Conservation (phyloP, 306 rosid species). For the Castanospermum australe region DNA sequence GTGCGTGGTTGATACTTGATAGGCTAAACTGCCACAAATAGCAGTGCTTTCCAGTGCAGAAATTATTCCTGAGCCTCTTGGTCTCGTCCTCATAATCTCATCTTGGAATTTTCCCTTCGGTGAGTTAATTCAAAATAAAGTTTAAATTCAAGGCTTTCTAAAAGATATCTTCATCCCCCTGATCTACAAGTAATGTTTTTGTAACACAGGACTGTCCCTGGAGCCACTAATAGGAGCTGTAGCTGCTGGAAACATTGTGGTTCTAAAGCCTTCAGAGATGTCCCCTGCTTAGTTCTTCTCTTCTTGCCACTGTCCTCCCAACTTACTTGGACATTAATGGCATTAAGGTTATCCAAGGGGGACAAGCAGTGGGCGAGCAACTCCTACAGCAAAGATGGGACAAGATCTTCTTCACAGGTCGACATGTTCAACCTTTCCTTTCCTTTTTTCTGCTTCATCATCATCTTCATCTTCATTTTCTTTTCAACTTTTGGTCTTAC, state of each 20-base stretch:
- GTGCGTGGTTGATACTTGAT: slow-evolving; percentile 24
- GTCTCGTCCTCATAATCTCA: slow-evolving; percentile 64
- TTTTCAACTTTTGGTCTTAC: not conserved
- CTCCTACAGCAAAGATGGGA: slow-evolving; percentile 64
- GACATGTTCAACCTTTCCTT: not conserved
- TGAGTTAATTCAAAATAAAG: slow-evolving; percentile 28
- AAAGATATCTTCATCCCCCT: not conserved
- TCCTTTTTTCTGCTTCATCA: not conserved
- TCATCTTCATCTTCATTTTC: not conserved
- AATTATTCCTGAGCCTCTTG: slow-evolving; percentile 74
- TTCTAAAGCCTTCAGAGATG: slow-evolving; percentile 71
- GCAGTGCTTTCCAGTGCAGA: slow-evolving; percentile 68
- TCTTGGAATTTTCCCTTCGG: slow-evolving; percentile 87
- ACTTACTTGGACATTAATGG: slow-evolving; percentile 55
- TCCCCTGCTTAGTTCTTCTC: slow-evolving; percentile 55
- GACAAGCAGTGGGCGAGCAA: slow-evolving; percentile 46
- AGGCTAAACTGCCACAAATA: slow-evolving; percentile 67
- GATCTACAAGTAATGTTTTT: not conserved
- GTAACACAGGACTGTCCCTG: slow-evolving; percentile 60
- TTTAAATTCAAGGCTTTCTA: not conserved
- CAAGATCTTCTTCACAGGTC: slow-evolving; percentile 80
- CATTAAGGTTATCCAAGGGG: slow-evolving; percentile 62
- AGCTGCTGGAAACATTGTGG: slow-evolving; percentile 71
- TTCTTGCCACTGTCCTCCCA: slow-evolving; percentile 43
- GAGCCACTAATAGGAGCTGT: slow-evolving; percentile 84